Evolutionary conservation across 176 grass and related monocot genomes (phyloP).

Genomic region (Hordeum marinum): DNA sequence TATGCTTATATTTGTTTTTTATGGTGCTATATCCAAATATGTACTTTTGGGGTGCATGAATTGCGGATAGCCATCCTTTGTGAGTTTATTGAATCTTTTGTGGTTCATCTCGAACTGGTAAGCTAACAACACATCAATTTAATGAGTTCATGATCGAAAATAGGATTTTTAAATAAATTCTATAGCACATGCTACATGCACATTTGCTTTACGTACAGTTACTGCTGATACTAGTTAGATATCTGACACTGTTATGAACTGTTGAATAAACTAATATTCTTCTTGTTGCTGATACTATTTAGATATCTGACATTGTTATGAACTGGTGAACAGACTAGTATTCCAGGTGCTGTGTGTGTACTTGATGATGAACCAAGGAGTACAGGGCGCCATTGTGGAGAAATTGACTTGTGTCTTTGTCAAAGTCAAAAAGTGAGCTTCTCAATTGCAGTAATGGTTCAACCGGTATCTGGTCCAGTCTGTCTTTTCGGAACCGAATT

Average conservation of each 20-base stretch:
- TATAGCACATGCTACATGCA: slow-evolving; percentile 11
- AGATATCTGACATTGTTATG: slow-evolving; percentile 25
- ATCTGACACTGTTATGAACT: slow-evolving; percentile 27
- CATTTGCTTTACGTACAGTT: not conserved
- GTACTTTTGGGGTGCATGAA: slow-evolving; percentile 6
- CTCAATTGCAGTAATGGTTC: slow-evolving; percentile 86
- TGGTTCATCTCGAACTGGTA: slow-evolving; percentile 4
- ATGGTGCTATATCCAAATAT: not conserved
- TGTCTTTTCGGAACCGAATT: slow-evolving; percentile 97
- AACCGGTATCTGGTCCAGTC: slow-evolving; percentile 91
- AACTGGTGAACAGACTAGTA: slow-evolving; percentile 68
- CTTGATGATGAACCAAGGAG: slow-evolving; percentile 95
- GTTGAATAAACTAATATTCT: slow-evolving; percentile 35
- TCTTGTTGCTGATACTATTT: slow-evolving; percentile 13
- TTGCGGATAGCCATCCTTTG: not conserved
- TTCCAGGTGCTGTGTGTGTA: slow-evolving; percentile 69
- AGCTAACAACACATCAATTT: slow-evolving; percentile 20
- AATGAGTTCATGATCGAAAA: not conserved
- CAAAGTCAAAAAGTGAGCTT: slow-evolving; percentile 69
- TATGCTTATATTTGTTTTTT: not conserved
- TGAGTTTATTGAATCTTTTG: not conserved
- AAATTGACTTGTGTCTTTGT: slow-evolving; percentile 69
- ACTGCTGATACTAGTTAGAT: slow-evolving; percentile 9
- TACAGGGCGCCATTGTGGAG: slow-evolving; percentile 77
- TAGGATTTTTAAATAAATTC: not conserved